Evolutionary conservation across 495 filamentous ascomycete species (phyloP).

Genomic region (Thermochaetoides thermophila): DNA sequence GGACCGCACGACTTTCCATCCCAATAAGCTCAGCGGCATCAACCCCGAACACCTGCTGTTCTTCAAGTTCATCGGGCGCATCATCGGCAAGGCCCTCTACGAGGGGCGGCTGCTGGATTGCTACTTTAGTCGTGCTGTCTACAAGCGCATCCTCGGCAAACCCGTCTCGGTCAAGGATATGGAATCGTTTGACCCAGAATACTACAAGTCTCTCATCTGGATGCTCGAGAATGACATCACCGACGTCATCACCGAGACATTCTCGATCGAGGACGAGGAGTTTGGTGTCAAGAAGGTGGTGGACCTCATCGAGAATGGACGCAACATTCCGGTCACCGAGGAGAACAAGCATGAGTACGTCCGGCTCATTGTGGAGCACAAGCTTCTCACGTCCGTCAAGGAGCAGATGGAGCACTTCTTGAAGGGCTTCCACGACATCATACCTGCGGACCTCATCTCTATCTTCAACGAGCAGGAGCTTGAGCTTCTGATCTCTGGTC

Average conservation of each 20-base stretch:
- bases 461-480: conserved; percentile 99
- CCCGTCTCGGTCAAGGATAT: conserved; percentile 96
- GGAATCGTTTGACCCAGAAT: conserved; percentile 96
- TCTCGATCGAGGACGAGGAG: conserved; percentile 81
- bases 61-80: conserved; percentile 98
- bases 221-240: conserved; percentile 98
- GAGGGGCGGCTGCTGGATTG: conserved; percentile 93
- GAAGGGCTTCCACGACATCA: conserved; percentile 95
- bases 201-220: conserved; percentile 98
- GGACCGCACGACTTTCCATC: conserved; percentile 98
- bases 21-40: conserved; percentile 80
- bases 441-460: conserved; percentile 80
- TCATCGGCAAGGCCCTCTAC: conserved; percentile 97
- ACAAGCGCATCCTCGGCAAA: conserved; percentile 91
- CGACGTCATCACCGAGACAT: conserved; percentile 96
- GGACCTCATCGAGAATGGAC: conserved; percentile 75
- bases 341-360: conserved; percentile 99
- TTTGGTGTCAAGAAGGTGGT: conserved; percentile 81
- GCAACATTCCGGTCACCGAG: conserved; percentile 85
- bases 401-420: conserved; percentile 94
- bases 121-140: conserved; percentile 96
- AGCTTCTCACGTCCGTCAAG: conserved; percentile 76
- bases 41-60: conserved; percentile 94
- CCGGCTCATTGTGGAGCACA: conserved; percentile 83
- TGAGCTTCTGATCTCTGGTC: conserved; percentile 88